Evolutionary conservation across 2,329 filamentous ascomycete genomes (phyloP), one percentile per base, ranked within the genome.

Genomic region (Botryotinia convoluta): DNA sequence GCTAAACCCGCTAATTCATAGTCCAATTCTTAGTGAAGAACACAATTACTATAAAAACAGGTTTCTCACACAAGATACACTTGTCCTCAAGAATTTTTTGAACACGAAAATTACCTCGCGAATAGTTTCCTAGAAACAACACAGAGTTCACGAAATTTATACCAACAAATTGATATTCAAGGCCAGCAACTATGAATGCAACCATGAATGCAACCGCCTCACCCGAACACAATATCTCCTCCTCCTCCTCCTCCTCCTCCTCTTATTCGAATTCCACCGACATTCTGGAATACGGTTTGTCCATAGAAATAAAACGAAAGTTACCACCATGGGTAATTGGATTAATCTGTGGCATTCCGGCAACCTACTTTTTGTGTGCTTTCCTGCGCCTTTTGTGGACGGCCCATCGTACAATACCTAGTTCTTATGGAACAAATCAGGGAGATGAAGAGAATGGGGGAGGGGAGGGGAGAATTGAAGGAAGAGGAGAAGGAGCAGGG

Each of bases 291-390:
- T 3, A 51, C 10, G 4, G 12, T 51, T n/a, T 51, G 26, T 14
- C 4, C 48, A 14, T n/a, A 14, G 4, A 51, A 14, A n/a, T 51
- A 51, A n/a, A 51, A 51, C 48, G 26, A 6, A 51, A 12, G 26
- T 14, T 51, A 2, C 48, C 48, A n/a, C 4, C 4, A 51, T 51
- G 4, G 48, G 10, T 1, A 7, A 6, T n/a, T 14, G 12, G 0
- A 51, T 6, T 1, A 7, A 0, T 51, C 48, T n/a, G 26, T 51
- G 5, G 48, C 48, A 14, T 14, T 51, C 1, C 1, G 0, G 7
- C 0, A 20, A 2, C 3, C n/a, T 29, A 3, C 16, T 0, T 57
- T 29, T 29, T 29, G n/a, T 2, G n/a, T 26, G 1, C 0, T 18
- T 8, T 29, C n/a, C 16, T 29, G 6, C 7, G 12, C 2, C 2